phyloP scores from a whole-genome alignment of 805 yeast species.

The Saturnispora ahearnii region DNA sequence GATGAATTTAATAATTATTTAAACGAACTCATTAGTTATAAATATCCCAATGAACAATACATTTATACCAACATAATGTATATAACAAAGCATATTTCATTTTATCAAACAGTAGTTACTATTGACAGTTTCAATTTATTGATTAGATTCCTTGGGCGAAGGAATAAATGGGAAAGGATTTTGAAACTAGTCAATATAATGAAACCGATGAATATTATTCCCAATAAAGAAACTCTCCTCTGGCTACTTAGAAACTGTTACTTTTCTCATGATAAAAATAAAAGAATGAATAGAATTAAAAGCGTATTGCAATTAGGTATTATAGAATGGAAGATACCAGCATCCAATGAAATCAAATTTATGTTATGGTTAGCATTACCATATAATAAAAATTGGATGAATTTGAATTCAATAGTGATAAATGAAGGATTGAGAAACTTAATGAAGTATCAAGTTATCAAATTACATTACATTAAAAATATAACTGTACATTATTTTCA shows the following conservation, averaged over 20 bases:
- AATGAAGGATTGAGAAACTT: constrained; percentile 2
- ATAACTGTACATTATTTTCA: neutral
- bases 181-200: neutral
- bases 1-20: neutral
- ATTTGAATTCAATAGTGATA: neutral
- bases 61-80: neutral
- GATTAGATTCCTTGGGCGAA: neutral
- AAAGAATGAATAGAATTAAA: neutral
- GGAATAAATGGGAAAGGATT: constrained; percentile 1
- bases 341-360: constrained; percentile 1
- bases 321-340: constrained; percentile 1
- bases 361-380: constrained; percentile 7
- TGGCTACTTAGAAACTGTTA: constrained; percentile 5
- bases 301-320: neutral
- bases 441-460: neutral
- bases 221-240: constrained; percentile 1
- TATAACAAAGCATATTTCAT: neutral
- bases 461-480: constrained; percentile 1
- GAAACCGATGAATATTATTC: neutral
- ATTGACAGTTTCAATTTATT: neutral
- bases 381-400: constrained; percentile 1
- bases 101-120: neutral
- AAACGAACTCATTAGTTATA: neutral
- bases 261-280: neutral
- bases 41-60: neutral